Evolutionary conservation across 2,329 filamentous ascomycete genomes (phyloP).

Genomic region (Aspergillus ustus): DNA sequence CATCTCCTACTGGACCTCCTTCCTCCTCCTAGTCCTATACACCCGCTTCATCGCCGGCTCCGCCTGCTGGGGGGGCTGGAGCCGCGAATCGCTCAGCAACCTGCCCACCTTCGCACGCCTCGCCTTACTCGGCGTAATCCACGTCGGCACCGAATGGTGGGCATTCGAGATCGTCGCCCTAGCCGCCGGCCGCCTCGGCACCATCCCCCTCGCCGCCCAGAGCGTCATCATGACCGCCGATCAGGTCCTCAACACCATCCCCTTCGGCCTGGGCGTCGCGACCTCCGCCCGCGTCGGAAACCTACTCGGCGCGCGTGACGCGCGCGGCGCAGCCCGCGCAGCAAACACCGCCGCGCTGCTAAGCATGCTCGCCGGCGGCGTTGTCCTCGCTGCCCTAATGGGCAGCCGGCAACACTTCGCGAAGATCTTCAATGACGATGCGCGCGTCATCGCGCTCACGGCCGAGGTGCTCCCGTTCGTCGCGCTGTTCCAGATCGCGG

Average conservation of each 20-base stretch:
- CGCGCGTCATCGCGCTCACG: conserved; percentile 72
- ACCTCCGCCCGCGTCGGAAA: conserved; percentile 80
- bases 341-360: conserved; percentile 77
- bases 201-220: conserved; percentile 78
- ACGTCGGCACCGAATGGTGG: conserved; percentile 93
- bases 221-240: conserved; percentile 90
- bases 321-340: conserved; percentile 69
- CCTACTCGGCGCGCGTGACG: conserved; percentile 70
- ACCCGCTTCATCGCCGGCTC: conserved; percentile 70
- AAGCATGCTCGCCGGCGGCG: conserved; percentile 68
- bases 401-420: conserved; percentile 73
- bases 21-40: conserved; percentile 75
- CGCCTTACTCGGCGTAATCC: conserved; percentile 75
- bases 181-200: conserved; percentile 78
- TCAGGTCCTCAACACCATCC: conserved; percentile 82
- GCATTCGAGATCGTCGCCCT: conserved; percentile 90
- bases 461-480: conserved; percentile 84
- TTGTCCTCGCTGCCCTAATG: conserved; percentile 73
- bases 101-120: conserved; percentile 73
- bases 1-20: conserved; percentile 84
- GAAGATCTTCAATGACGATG: conserved; percentile 79
- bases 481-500: conserved; percentile 86
- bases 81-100: conserved; percentile 67
- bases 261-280: conserved; percentile 84
- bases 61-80: conserved; percentile 80